Base-by-base conservation (phyloP, 306 rosid species). In the Delonix regia region DNA sequence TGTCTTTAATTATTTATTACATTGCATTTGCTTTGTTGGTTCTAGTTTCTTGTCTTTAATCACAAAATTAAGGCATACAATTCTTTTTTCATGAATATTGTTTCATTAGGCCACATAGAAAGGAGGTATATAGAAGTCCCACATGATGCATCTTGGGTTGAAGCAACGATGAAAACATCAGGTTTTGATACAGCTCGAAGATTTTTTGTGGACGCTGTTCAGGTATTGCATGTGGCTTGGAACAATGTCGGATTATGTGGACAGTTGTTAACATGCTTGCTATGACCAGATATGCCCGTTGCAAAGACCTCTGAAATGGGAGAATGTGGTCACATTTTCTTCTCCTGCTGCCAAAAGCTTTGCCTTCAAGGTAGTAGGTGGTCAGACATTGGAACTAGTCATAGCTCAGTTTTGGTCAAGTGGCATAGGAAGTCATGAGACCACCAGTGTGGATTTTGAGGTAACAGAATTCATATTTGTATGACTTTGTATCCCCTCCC, bases 371-470 rank as follows among this genome's bases (percentile, higher is more conserved):
- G 98, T 95, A 82, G 91, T 83, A 73, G 97, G 92, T 38, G 97
- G 99, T 71, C 99, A 91, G 69, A 95, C 99, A 38, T 74, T 95
- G 90, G 99, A 95, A 84, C 82, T 95, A 65, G 96, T 85, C 60
- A 79, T 95, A 63, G 83, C 99, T 71, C 99, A 92, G 87, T 89
- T 95, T 85, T 95, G 99, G 99, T 92, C 90, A 53, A 95, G 99
- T 68, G 99, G 99, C 80, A 79, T 88, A 78, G 99, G 98, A 78
- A 92, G 99, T 83, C 89, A 84, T 63, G 98, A 85, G 80, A 77
- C 90, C 34, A 86, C 97, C 42, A 80, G 62, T 78, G 97, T 92
- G 61, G 96, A 95, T 82, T 91, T 95, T 87, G 98, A 95, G 97
- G 99, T 95, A 89, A 80, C 56, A 52, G 48, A 42, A 71, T 79